Base-by-base conservation (phyloP, 2,329 filamentous ascomycete species). In the Aspergillus thermomutatus region DNA sequence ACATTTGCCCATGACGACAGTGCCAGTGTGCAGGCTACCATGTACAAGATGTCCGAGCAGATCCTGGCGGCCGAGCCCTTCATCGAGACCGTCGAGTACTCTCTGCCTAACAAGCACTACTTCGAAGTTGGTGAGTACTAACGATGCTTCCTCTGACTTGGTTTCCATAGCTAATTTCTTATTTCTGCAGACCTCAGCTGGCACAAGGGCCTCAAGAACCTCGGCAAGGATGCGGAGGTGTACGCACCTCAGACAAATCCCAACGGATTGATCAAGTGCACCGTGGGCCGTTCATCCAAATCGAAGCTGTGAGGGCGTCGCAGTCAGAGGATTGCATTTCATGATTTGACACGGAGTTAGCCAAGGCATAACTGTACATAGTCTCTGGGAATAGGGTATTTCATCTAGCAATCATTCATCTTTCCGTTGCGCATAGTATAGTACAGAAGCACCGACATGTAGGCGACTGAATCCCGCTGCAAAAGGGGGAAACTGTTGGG, bases 71-170 rank as follows among this genome's bases (percentile, higher is more conserved):
- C 82, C 23, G 89, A 87, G 25, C 88, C 91, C 14, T 80, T 87
- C 61, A 83, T 92, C 23, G 84, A 88, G 47, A 81, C 82, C 23
- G 90, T 94, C 45, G 84, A 88, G 66, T 97, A 97, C 73, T 82
- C 88, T 8, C 82, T 99, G 69, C 94, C 94, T 10, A 99, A 99
- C 82, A 97, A 97, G 81, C 94, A 99, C 78, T 97, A 97, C 79
- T 97, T 97, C 71, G 93, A 97, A 77, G 88, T 97, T 75, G 89
- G 75, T 75, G 68, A 50, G 74, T 71, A 57, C 41, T 87, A 19
- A 26, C 4, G 14, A 17, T 80, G 56, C 25, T 53, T 37, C 26
- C 23, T 23, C 26, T 21, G n/a, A 31, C 23, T 21, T 19, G 9
- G 40, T 11, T 21, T n/a, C 23, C n/a, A 52, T 23, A 31, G 40